These are phyloP conservation scores for Candida ovalis DNA, from an alignment of 805 yeast species.

Conservation along the genomic window DNA sequence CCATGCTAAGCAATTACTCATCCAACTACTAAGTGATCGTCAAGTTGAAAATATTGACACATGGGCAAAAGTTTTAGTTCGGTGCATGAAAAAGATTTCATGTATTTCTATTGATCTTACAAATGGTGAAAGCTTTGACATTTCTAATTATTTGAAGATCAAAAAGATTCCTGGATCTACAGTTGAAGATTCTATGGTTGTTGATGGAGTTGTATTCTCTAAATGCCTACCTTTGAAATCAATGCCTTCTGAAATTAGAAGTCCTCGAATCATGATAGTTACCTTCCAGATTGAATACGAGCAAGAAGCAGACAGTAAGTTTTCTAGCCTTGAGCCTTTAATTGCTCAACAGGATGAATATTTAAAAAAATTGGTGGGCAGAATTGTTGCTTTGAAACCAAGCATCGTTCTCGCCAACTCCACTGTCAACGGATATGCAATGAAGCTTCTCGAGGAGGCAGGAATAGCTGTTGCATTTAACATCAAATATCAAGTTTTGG, in stretches of 20 bases:
- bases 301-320: conserved; percentile 38
- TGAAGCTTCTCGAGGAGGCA: conserved; percentile 63
- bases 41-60: conserved; percentile 41
- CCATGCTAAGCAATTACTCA: conserved; percentile 49
- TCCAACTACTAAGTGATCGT: conserved; percentile 62
- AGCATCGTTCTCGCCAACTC: conserved; percentile 75
- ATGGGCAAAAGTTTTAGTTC: conserved; percentile 59
- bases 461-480: conserved; percentile 79
- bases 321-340: conserved; percentile 78
- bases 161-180: conserved; percentile 79
- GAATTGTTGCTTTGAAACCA: conserved; percentile 75
- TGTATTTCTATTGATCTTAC: conserved; percentile 55
- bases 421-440: conserved; percentile 78
- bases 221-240: conserved; percentile 73
- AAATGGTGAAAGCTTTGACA: conserved; percentile 73
- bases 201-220: conserved; percentile 83
- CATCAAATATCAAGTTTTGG: conserved; percentile 77
- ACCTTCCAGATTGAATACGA: conserved; percentile 91
- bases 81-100: conserved; percentile 52
- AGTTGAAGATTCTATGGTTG: conserved; percentile 52
- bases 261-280: conserved; percentile 76
- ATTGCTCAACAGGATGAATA: conserved; percentile 86
- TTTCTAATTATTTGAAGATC: conserved; percentile 83
- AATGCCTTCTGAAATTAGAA: conserved; percentile 62
- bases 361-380: conserved; percentile 71